Evolutionary conservation across 2,329 filamentous ascomycete genomes (phyloP), one percentile per base, ranked within the genome.

Genomic region (Pyricularia pennisetigena): DNA sequence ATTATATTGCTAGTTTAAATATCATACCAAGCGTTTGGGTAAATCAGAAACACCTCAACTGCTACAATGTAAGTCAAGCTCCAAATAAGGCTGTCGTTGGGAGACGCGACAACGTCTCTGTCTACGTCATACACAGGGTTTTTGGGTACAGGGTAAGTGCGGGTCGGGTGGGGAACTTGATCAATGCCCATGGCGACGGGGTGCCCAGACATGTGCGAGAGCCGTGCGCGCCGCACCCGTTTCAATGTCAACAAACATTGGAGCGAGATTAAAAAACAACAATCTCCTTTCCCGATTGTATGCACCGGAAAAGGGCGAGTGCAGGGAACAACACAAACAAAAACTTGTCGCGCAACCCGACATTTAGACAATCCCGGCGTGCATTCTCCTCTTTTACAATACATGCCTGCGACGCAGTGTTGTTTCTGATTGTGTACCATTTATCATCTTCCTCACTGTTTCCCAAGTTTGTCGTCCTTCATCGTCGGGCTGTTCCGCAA

Each of bases 401-500:
- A 23, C 24, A 24, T 28, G 32, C 9, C 20, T 61, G 49, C 32
- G 32, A 28, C 54, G 29, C 35, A 23, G 32, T 64, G 24, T 54
- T 66, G 35, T 69, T 69, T 67, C 67, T 68, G 41, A 57, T 68
- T 66, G 65, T 54, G 30, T 66, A 49, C 41, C 20, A 16, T 29
- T 28, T 62, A 62, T 26, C 59, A 62, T 62, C 59, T 70, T 68
- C 65, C 68, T 16, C 57, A 54, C 24, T 30, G 54, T 5, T 62
- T 62, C 12, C 24, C 59, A 62, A 62, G 8, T 16, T 16, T 62
- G 59, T 62, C 20, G 59, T 62, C 10, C n/a, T 28, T 7, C 64
- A 66, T 65, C 66, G 10, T 59, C 26, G n/a, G n/a, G 10, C 57
- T 24, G n/a, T 61, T 23, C 57, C 57, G 57, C 59, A 26, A 62